A percentile compares a stretch with the other conserved stretches of the same genome.
Evolutionary conservation across 805 yeast species (phyloP).

Genomic region (Scheffersomyces amazonensis): DNA sequence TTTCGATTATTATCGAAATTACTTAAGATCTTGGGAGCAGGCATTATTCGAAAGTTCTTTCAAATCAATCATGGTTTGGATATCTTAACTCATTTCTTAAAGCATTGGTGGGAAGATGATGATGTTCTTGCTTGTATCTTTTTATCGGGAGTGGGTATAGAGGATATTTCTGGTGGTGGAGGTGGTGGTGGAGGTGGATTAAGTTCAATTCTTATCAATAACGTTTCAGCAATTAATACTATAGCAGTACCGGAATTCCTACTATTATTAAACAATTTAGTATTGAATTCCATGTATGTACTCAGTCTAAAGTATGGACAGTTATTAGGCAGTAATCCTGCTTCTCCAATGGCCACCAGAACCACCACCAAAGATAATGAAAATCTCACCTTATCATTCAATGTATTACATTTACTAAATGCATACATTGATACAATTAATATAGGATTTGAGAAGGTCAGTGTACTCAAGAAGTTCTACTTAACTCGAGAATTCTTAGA

Average conservation of each 20-base stretch:
- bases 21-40: constrained; percentile 44
- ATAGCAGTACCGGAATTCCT: constrained; percentile 47
- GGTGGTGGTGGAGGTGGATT: not conserved
- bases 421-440: constrained; percentile 28
- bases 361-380: constrained; percentile 7
- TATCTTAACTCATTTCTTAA: constrained; percentile 43
- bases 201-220: constrained; percentile 2
- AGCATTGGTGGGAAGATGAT: constrained; percentile 48
- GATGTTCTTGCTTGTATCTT: constrained; percentile 40
- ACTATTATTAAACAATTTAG: constrained; percentile 29
- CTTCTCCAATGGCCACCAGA: constrained; percentile 21
- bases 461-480: constrained; percentile 21
- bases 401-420: constrained; percentile 34
- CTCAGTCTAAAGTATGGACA: constrained; percentile 28
- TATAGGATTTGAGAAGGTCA: constrained; percentile 23
- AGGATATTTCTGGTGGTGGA: constrained; percentile 5
- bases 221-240: constrained; percentile 10
- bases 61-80: constrained; percentile 48
- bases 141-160: constrained; percentile 46
- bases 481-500: constrained; percentile 33
- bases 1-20: constrained; percentile 49
- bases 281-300: constrained; percentile 27
- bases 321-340: constrained; percentile 31
- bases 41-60: constrained; percentile 47
- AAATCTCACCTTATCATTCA: constrained; percentile 21